Evolutionary conservation across 2,329 filamentous ascomycete species (phyloP).

Genomic region (Penicillium digitatum): DNA sequence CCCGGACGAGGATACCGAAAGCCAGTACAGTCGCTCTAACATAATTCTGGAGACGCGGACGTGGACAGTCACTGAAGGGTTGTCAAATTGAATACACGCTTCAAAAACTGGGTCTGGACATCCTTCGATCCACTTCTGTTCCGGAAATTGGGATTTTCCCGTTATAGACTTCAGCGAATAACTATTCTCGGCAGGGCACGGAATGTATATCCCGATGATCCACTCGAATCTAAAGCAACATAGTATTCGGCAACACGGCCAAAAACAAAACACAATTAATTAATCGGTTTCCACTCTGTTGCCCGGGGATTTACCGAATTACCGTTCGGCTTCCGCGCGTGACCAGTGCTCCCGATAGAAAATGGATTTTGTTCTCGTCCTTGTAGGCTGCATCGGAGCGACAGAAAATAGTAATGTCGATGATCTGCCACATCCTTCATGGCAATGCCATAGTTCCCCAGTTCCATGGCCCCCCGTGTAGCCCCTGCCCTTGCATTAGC

Average conservation of each 20-base stretch:
- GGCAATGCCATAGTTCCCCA: background rate
- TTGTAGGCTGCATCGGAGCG: background rate
- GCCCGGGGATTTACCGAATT: background rate
- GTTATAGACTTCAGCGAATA: background rate
- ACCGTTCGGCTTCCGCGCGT: background rate
- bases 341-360: background rate
- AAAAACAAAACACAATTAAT: background rate
- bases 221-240: background rate
- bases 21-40: constrained; percentile 24
- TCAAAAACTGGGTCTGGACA: background rate
- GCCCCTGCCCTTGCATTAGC: background rate
- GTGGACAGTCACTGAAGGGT: constrained; percentile 21
- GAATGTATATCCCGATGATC: background rate
- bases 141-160: background rate
- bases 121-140: background rate
- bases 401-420: background rate
- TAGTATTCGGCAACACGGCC: background rate
- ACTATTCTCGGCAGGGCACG: background rate
- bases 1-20: constrained; percentile 23
- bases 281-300: background rate
- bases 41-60: constrained; percentile 29
- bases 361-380: background rate
- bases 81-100: background rate
- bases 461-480: background rate
- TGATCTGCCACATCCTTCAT: background rate